Percentiles rank a stretch among this genome's conserved stretches.
phyloP scores from a whole-genome alignment of 2,329 filamentous ascomycete genomes.

The Epichloe uncinata region DNA sequence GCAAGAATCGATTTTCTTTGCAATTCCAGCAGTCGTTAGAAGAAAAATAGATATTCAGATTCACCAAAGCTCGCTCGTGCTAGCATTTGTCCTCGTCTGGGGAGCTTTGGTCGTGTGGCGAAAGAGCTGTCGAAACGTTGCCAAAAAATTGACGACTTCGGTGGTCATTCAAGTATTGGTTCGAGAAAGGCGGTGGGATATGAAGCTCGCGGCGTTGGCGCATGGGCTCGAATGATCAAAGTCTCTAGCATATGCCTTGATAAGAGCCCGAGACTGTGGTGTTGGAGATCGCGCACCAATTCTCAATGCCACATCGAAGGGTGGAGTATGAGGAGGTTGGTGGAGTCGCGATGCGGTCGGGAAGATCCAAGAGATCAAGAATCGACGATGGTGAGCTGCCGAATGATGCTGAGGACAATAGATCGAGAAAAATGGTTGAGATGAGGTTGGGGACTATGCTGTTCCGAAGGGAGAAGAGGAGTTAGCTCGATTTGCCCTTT shows the following conservation, averaged over 20 bases:
- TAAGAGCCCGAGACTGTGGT: slow-evolving; percentile 6
- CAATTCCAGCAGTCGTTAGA: slow-evolving; percentile 7
- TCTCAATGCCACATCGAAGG: slow-evolving; percentile 18
- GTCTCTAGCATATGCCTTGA: slow-evolving; percentile 11
- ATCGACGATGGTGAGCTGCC: background rate
- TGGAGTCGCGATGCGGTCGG: slow-evolving; percentile 5
- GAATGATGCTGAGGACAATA: slow-evolving; percentile 1
- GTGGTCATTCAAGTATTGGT: slow-evolving; percentile 19
- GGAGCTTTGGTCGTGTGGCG: background rate
- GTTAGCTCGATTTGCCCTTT: slow-evolving; percentile 4
- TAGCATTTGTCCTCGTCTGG: slow-evolving; percentile 14
- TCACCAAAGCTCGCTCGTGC: slow-evolving; percentile 7
- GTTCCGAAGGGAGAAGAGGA: slow-evolving; percentile 1
- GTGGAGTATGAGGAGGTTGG: slow-evolving; percentile 7
- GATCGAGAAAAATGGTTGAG: slow-evolving; percentile 3
- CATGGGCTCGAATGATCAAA: slow-evolving; percentile 20
- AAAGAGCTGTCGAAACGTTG: slow-evolving; percentile 3
- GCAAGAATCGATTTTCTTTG: slow-evolving; percentile 10
- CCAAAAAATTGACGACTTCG: slow-evolving; percentile 9
- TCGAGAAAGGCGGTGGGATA: slow-evolving; percentile 18
- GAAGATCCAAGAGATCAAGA: background rate
- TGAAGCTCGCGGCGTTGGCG: slow-evolving; percentile 25
- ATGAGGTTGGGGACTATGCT: slow-evolving; percentile 2
- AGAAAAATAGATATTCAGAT: slow-evolving; percentile 4
- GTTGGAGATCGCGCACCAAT: slow-evolving; percentile 2